Evolutionary conservation across 2,329 filamentous ascomycete genomes (phyloP).

Genomic region (Phialophora verrucosa): DNA sequence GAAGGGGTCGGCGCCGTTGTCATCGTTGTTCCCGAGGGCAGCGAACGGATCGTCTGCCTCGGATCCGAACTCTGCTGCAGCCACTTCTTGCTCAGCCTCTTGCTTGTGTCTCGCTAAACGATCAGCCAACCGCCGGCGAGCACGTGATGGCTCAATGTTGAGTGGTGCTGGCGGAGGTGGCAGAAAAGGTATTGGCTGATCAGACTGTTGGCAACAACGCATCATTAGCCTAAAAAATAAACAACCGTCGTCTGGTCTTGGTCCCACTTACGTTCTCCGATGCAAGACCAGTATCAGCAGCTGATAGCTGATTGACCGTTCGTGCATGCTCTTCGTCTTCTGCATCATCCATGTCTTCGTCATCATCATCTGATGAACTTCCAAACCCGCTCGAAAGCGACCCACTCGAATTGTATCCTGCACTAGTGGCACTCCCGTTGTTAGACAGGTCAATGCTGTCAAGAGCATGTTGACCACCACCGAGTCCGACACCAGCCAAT

Average conservation of each 20-base stretch:
- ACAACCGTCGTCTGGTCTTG: constrained; percentile 37
- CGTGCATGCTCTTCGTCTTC: constrained; percentile 36
- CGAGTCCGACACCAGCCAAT: constrained; percentile 80
- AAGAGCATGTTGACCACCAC: constrained; percentile 62
- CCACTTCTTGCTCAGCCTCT: constrained; percentile 45
- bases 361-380: constrained; percentile 93
- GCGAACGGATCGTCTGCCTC: constrained; percentile 41
- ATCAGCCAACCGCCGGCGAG: constrained; percentile 86
- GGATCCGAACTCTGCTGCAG: constrained; percentile 41
- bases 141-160: constrained; percentile 84
- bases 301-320: constrained; percentile 30
- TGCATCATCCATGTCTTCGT: constrained; percentile 83
- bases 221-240: constrained; percentile 57
- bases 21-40: constrained; percentile 49
- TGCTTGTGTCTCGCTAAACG: constrained; percentile 75
- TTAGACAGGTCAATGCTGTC: constrained; percentile 70
- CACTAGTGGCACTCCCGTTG: constrained; percentile 69
- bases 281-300: constrained; percentile 45
- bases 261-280: constrained; percentile 70
- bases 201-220: constrained; percentile 39
- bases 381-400: constrained; percentile 88
- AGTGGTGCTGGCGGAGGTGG: constrained; percentile 73
- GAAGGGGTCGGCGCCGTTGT: constrained; percentile 43
- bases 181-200: constrained; percentile 52
- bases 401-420: constrained; percentile 73